Evolutionary conservation across 192 early-diverging fungal species (phyloP).

Genomic region (Spizellomyces sp.): DNA sequence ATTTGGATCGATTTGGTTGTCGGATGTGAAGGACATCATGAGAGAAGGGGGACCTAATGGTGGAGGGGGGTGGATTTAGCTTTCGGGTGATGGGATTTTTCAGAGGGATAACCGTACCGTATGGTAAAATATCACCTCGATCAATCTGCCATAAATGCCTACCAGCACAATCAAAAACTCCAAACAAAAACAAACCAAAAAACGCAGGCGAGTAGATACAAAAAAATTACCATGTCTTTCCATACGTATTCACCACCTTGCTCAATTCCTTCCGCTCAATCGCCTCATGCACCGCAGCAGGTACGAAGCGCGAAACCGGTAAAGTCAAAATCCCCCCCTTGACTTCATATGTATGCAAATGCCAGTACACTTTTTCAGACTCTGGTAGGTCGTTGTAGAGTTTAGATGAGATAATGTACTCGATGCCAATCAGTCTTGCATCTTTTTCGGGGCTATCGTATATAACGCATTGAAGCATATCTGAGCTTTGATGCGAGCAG

Average conservation of each 20-base stretch:
- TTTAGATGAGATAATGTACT: conserved; percentile 61
- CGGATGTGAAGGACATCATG: conserved; percentile 45
- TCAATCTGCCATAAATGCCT: conserved; percentile 53
- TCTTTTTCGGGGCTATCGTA: conserved; percentile 44
- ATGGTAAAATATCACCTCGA: conserved; percentile 43
- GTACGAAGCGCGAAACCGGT: conserved; percentile 33
- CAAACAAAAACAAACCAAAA: no score
- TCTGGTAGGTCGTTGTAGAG: conserved; percentile 45
- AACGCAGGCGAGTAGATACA: no score
- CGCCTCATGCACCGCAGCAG: conserved; percentile 26
- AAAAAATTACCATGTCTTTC: conserved; percentile 50
- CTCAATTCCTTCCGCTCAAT: conserved; percentile 39
- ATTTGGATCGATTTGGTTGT: conserved; percentile 41
- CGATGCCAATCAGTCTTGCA: conserved; percentile 57
- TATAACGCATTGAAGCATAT: conserved; percentile 59
- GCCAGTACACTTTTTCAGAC: conserved; percentile 60
- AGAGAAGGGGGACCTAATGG: conserved; percentile 48
- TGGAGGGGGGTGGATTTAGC: not conserved
- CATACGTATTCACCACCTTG: conserved; percentile 45
- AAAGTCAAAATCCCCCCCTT: conserved; percentile 44
- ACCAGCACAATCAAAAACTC: not conserved
- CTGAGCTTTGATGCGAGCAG: conserved; percentile 51
- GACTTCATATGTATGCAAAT: conserved; percentile 61
- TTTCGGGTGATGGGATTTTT: not conserved
- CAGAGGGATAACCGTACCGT: conserved; percentile 16